Percentiles rank a stretch among this genome's conserved stretches.
Conservation (phyloP, 2,329 filamentous ascomycete genomes). For the Bimuria novae-zelandiae region DNA sequence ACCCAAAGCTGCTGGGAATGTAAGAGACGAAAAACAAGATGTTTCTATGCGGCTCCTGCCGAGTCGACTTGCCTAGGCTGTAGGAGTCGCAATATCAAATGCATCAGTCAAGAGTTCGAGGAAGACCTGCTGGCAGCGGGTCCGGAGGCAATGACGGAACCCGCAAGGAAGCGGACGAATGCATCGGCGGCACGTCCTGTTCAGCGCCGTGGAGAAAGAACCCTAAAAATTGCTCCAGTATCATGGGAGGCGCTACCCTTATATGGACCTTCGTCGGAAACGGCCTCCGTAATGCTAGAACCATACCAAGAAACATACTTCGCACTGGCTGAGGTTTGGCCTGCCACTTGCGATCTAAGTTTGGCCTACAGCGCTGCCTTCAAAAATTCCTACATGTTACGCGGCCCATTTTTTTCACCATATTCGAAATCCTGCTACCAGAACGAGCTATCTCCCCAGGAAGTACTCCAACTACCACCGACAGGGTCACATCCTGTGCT, state of each 20-base stretch:
- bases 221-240: background rate
- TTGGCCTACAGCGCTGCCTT: slow-evolving; percentile 39
- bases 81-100: slow-evolving; percentile 12
- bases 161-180: background rate
- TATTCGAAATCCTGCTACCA: slow-evolving; percentile 26
- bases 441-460: slow-evolving; percentile 28
- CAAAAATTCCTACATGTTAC: slow-evolving; percentile 19
- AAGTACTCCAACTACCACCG: slow-evolving; percentile 33
- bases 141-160: background rate
- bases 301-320: background rate
- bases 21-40: slow-evolving; percentile 35
- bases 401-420: background rate
- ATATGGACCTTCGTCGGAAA: background rate
- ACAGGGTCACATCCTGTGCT: slow-evolving; percentile 33
- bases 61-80: slow-evolving; percentile 14
- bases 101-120: slow-evolving; percentile 21
- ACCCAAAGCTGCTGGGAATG: slow-evolving; percentile 48
- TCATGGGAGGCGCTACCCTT: too few species aligned
- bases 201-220: background rate
- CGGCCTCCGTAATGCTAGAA: too few species aligned
- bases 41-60: slow-evolving; percentile 15
- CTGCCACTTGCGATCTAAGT: slow-evolving; percentile 6
- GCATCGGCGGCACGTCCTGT: background rate
- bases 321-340: background rate
- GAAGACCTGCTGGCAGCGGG: slow-evolving; percentile 11